Conservation (phyloP, 768 basidiomycete species). For the Udeniomyces megalosporus region DNA sequence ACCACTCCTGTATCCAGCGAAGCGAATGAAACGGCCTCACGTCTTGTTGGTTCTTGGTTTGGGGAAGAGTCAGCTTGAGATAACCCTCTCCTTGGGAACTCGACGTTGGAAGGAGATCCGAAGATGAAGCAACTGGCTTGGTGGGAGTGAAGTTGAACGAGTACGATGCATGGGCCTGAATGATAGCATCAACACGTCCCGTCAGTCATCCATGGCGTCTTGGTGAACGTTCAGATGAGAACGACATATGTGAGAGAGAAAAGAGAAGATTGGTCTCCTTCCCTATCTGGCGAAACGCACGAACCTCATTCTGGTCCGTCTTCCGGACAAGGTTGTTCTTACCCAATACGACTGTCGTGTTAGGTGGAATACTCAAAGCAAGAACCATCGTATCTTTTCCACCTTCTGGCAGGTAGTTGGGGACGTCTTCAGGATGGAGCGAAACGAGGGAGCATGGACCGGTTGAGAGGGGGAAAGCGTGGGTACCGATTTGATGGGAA, state of each 20-base stretch:
- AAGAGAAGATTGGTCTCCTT: background rate
- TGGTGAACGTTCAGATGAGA: background rate
- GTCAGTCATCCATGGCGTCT: too few relatives aligned
- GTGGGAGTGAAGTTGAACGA: conserved; percentile 10
- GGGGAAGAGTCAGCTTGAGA: conserved; percentile 11
- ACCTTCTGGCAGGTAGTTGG: background rate
- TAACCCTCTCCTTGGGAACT: background rate
- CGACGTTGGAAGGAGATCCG: background rate
- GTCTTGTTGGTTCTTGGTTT: conserved; percentile 10
- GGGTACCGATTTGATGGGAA: conserved; percentile 9
- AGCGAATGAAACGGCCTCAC: background rate
- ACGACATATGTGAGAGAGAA: background rate
- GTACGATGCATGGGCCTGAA: conserved; percentile 12
- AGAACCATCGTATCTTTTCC: background rate
- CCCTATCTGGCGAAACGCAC: background rate
- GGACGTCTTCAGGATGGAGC: background rate
- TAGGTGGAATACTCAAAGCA: conserved; percentile 4
- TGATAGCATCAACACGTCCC: too few relatives aligned
- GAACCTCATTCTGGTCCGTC: conserved; percentile 12
- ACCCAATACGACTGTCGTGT: conserved; percentile 10
- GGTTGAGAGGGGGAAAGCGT: conserved; percentile 8
- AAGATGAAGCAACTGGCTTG: background rate
- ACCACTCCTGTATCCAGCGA: too few relatives aligned
- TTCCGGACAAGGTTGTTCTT: conserved; percentile 12
- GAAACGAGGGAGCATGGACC: conserved; percentile 14